A percentile compares a stretch with the other conserved stretches of the same genome.
Conservation (phyloP, 2,329 filamentous ascomycete species). For the Cryphonectria radicalis region DNA sequence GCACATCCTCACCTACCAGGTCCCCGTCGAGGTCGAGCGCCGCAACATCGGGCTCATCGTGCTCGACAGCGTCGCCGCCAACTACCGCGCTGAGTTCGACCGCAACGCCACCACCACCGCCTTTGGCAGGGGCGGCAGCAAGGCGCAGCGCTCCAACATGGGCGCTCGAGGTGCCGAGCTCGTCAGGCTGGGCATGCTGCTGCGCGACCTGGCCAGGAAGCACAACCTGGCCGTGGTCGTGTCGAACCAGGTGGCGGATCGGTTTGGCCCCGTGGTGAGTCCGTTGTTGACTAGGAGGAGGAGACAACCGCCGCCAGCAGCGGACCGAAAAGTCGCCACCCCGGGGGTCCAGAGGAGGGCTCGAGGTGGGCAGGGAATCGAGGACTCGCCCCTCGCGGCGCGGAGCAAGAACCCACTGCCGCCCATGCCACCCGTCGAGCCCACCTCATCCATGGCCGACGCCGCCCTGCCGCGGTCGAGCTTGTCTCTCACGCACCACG, state of each 20-base stretch:
- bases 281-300: conserved; percentile 32
- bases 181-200: conserved; percentile 72
- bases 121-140: conserved; percentile 18
- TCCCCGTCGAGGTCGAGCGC: conserved; percentile 80
- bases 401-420: conserved; percentile 43
- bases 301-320: conserved; percentile 31
- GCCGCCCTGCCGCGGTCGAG: conserved; percentile 40
- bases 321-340: conserved; percentile 16
- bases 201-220: conserved; percentile 75
- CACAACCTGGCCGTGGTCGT: conserved; percentile 85
- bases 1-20: conserved; percentile 90
- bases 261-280: conserved; percentile 56
- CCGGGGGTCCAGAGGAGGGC: conserved; percentile 5
- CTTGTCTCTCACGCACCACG: conserved; percentile 36
- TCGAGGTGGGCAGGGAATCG: background rate
- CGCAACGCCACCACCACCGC: conserved; percentile 44
- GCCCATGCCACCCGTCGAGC: conserved; percentile 39
- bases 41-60: conserved; percentile 81
- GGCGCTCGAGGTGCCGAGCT: conserved; percentile 78
- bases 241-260: conserved; percentile 93
- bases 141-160: conserved; percentile 59
- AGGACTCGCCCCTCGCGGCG: conserved; percentile 52
- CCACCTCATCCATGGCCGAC: conserved; percentile 46
- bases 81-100: conserved; percentile 91
- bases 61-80: conserved; percentile 90